Conservation (phyloP, 1,284 basidiomycete genomes). For the Microbotryum violaceum region DNA sequence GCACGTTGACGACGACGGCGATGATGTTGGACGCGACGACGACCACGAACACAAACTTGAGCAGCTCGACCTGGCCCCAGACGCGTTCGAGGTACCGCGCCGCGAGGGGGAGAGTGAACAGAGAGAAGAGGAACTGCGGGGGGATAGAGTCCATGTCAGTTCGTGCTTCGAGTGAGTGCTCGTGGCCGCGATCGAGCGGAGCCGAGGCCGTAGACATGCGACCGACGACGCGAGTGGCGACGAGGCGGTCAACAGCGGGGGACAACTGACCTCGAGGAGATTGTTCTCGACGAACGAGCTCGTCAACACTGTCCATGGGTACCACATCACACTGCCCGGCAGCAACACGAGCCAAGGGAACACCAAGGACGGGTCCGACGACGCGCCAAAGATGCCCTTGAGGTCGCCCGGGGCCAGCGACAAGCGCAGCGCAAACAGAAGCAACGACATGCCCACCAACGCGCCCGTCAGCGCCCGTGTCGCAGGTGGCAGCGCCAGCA, state of each 20-base stretch:
- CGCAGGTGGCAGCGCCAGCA: conserved; percentile 64
- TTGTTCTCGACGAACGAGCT: conserved; percentile 78
- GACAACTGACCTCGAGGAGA: conserved; percentile 63
- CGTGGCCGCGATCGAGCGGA: background rate
- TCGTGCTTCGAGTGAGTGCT: background rate
- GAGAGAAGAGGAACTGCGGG: conserved; percentile 62
- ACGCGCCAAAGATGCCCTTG: conserved; percentile 39
- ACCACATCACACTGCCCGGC: conserved; percentile 73
- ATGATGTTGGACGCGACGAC: conserved; percentile 80
- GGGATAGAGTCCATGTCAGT: background rate
- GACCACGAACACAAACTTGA: conserved; percentile 75
- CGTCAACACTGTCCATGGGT: conserved; percentile 88
- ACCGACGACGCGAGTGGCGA: background rate
- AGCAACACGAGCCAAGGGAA: conserved; percentile 74
- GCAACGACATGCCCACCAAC: conserved; percentile 56
- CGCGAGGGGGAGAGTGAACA: conserved; percentile 71
- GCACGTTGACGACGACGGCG: conserved; percentile 70
- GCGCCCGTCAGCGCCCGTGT: conserved; percentile 68
- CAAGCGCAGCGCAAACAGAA: conserved; percentile 58
- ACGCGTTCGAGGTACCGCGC: conserved; percentile 84
- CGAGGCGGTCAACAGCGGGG: background rate
- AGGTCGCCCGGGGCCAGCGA: conserved; percentile 33
- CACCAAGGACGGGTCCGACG: conserved; percentile 44
- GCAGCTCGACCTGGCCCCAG: conserved; percentile 79
- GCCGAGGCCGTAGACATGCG: background rate